Evolutionary conservation across 148 eudicot genomes (phyloP).

Genomic region (Rheum nobile): DNA sequence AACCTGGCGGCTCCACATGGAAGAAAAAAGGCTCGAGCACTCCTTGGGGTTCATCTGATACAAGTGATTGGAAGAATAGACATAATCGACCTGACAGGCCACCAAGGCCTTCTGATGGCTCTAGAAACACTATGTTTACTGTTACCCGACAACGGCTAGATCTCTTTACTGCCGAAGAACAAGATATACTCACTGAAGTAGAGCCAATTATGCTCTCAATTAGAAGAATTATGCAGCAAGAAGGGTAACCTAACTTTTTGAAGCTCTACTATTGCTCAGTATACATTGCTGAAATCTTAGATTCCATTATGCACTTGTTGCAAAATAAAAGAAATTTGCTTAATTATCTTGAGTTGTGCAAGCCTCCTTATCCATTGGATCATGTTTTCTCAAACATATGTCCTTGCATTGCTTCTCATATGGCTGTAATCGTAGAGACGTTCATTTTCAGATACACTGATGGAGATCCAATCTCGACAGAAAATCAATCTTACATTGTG

Average conservation of each 20-base stretch:
- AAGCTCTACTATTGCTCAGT: background rate
- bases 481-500: conserved; percentile 60
- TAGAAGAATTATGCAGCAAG: conserved; percentile 61
- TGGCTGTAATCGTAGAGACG: background rate
- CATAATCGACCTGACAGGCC: conserved; percentile 32
- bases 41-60: conserved; percentile 55
- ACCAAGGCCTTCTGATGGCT: conserved; percentile 28
- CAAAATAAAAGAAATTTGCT: background rate
- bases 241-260: conserved; percentile 35
- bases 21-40: conserved; percentile 20
- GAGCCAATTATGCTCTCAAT: conserved; percentile 58
- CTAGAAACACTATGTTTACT: conserved; percentile 25
- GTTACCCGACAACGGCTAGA: conserved; percentile 57
- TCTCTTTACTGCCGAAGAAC: conserved; percentile 61
- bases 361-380: background rate
- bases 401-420: background rate
- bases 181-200: conserved; percentile 50
- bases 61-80: conserved; percentile 56
- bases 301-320: background rate
- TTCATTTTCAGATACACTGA: conserved; percentile 58
- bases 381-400: background rate
- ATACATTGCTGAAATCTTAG: background rate
- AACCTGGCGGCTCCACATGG: conserved; percentile 15
- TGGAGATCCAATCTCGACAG: conserved; percentile 69
- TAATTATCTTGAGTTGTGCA: background rate